Base-by-base conservation (phyloP, 2,329 filamentous ascomycete genomes). In the Zymoseptoria passerinii region DNA sequence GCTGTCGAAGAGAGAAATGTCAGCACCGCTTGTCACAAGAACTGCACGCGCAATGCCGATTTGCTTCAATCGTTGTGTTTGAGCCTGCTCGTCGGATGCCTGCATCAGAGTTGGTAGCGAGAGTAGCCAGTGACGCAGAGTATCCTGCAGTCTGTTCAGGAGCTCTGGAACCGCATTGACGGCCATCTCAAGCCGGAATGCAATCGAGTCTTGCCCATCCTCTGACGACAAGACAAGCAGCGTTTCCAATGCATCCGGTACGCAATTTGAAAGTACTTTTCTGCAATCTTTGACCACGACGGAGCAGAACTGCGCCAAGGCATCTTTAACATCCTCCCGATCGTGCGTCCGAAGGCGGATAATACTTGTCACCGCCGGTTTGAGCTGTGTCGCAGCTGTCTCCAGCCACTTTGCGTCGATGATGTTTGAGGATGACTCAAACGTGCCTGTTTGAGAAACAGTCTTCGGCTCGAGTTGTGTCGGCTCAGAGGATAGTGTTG, bases 51-150 rank as follows among this genome's bases (percentile, higher is more conserved):
- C 85, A 52, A 85, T 87, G 13, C 87, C 83, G n/a, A 99, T 81
- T 62, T 92, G 89, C 28, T 81, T 81, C 27, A 97, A 81, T 1
- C 86, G 84, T 57, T 82, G 81, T 61, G 84, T 80, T 71, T 95
- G 95, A 28, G 81, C 78, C n/a, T 80, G 79, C 65, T 96, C 90
- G 66, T 97, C 91, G 64, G 85, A 87, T 8, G 85, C 83, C 70
- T 92, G 90, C 84, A 96, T 92, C 13, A 90, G 74, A 16, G 91
- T 83, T 4, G 92, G 87, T 18, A 99, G 80, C 48, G 89, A 86
- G 2, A 84, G 83, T 23, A 92, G 81, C 91, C 92, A 96, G 55
- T 85, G 85, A 71, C 92, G 88, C 0, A 95, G 79, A 0, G 83
- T 87, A 28, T 80, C 81, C 65, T 89, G 89, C 27, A 92, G 76